phyloP scores from a whole-genome alignment of 495 filamentous ascomycete genomes.

The Cenococcum geophilum region DNA sequence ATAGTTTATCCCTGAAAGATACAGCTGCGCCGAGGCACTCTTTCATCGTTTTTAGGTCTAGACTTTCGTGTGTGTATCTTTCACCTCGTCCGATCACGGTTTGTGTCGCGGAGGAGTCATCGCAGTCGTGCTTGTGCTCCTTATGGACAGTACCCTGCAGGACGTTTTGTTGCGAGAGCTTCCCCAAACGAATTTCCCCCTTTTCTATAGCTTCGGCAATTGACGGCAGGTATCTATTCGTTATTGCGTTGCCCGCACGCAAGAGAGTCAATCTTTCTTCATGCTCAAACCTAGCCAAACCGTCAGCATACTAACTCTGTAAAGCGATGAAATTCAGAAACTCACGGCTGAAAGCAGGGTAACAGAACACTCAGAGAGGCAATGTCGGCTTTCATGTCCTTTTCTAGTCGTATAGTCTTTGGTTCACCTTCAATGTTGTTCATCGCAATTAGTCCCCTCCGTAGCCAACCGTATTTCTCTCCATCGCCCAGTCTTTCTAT shows the following conservation, averaged over 20 bases:
- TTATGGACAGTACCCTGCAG: no score
- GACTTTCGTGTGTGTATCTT: not conserved
- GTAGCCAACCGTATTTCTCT: not conserved
- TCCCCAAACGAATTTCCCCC: not conserved
- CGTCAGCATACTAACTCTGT: not conserved
- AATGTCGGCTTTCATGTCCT: conserved; percentile 1
- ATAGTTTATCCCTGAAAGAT: not conserved
- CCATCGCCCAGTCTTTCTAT: not conserved
- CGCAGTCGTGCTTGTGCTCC: no score
- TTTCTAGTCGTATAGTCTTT: not conserved
- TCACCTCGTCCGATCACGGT: not conserved
- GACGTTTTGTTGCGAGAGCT: not conserved
- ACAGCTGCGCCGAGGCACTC: conserved; percentile 1
- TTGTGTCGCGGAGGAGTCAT: no score
- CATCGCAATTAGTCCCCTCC: not conserved
- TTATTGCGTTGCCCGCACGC: not conserved
- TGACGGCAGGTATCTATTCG: not conserved
- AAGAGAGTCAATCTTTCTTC: not conserved
- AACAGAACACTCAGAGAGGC: not conserved
- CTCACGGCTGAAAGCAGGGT: conserved; percentile 6
- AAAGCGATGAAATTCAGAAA: not conserved
- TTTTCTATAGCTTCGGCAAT: not conserved
- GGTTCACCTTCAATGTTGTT: not conserved
- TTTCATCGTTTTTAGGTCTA: conserved; percentile 2
- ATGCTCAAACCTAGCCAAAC: not conserved